Conservation (phyloP, 495 filamentous ascomycete species). For the Talaromyces stipitatus region DNA sequence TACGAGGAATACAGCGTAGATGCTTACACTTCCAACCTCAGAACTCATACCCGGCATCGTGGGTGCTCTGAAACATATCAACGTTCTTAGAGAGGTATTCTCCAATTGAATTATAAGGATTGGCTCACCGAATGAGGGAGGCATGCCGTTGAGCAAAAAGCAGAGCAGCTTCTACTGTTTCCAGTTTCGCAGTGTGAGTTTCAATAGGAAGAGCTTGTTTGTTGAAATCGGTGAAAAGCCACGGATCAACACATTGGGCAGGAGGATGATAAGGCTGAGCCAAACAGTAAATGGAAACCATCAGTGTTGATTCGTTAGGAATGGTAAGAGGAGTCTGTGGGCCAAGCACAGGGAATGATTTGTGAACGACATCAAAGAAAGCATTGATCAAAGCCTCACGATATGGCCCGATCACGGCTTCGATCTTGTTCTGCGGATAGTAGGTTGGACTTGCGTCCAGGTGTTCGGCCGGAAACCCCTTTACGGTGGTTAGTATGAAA, state of each 20-base stretch:
- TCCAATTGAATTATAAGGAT: not conserved
- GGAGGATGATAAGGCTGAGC: slow-evolving; percentile 4
- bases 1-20: not conserved
- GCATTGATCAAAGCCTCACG: slow-evolving; percentile 1
- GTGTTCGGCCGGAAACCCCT: slow-evolving; percentile 1
- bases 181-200: slow-evolving; percentile 2
- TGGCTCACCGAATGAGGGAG: slow-evolving; percentile 1
- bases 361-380: slow-evolving; percentile 2
- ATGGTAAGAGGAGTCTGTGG: slow-evolving; percentile 3
- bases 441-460: slow-evolving; percentile 3
- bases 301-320: not conserved
- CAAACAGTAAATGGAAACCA: slow-evolving; percentile 5
- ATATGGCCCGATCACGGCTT: slow-evolving; percentile 2
- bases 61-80: slow-evolving; percentile 1
- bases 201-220: slow-evolving; percentile 3
- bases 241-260: slow-evolving; percentile 2
- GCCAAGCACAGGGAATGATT: slow-evolving; percentile 1
- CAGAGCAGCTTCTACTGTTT: slow-evolving; percentile 1
- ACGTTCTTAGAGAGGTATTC: not conserved
- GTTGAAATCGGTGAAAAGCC: slow-evolving; percentile 3
- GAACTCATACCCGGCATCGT: slow-evolving; percentile 2
- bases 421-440: slow-evolving; percentile 3
- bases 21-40: slow-evolving; percentile 2
- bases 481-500: not conserved
- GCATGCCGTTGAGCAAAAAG: slow-evolving; percentile 1